phyloP scores from a whole-genome alignment of 2,329 filamentous ascomycete species.

The Verticillium albo-atrum region DNA sequence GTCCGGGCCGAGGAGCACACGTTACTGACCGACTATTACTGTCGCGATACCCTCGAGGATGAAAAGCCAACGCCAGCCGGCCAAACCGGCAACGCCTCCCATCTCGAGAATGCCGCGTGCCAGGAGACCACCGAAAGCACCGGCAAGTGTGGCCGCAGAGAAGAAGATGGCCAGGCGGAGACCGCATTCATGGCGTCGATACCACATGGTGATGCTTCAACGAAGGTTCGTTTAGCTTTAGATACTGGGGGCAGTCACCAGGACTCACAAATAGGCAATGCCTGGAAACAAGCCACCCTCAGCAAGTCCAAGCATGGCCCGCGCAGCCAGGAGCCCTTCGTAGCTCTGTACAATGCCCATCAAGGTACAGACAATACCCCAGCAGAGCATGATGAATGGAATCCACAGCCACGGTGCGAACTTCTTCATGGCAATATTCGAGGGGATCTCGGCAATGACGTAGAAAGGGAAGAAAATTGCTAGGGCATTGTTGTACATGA shows the following conservation, averaged over 20 bases:
- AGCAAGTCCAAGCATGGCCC: conserved; percentile 79
- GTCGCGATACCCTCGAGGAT: conserved; percentile 70
- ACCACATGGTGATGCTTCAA: conserved; percentile 85
- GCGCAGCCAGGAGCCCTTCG: conserved; percentile 68
- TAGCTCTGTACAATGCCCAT: conserved; percentile 79
- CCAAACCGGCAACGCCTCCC: conserved; percentile 63
- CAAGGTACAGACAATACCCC: conserved; percentile 68
- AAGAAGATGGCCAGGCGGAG: conserved; percentile 95
- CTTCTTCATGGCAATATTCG: conserved; percentile 26
- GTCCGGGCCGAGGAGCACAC: conserved; percentile 35
- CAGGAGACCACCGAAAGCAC: conserved; percentile 55
- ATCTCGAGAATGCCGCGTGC: conserved; percentile 67
- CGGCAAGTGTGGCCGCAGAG: conserved; percentile 65
- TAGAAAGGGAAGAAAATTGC: conserved; percentile 64
- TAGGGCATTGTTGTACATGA: conserved; percentile 40
- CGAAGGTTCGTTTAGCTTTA: conserved; percentile 49
- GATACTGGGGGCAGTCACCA: conserved; percentile 4
- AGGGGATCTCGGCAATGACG: conserved; percentile 58
- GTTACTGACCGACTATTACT: conserved; percentile 44
- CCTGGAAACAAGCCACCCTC: conserved; percentile 62
- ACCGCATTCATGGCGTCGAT: conserved; percentile 80
- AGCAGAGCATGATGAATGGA: conserved; percentile 77
- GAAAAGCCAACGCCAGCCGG: conserved; percentile 79
- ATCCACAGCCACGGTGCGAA: conserved; percentile 64
- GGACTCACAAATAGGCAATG: neutral